These are phyloP conservation scores for Glutinoglossum americanum DNA, from an alignment of 495 filamentous ascomycete genomes.

Conservation along the genomic window DNA sequence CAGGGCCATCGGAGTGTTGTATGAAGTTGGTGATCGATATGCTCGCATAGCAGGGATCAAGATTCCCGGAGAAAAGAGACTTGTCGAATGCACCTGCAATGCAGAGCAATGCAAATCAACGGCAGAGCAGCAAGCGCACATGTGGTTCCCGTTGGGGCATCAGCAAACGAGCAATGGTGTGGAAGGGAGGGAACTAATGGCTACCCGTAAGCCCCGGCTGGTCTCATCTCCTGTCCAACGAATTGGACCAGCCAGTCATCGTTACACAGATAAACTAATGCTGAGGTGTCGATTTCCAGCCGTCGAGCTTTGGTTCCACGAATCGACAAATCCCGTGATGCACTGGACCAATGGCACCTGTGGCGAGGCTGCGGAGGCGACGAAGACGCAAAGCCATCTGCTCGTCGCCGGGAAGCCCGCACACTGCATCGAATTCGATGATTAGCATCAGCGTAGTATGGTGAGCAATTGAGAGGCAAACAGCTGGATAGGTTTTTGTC, in stretches of 20 bases:
- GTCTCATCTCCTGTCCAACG: neutral
- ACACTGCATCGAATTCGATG: neutral
- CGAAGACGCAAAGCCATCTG: neutral
- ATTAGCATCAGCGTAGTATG: neutral
- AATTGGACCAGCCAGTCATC: neutral
- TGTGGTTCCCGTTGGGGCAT: neutral
- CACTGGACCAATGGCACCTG: neutral
- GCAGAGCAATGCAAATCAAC: neutral
- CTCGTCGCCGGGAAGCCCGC: neutral
- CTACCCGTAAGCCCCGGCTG: neutral
- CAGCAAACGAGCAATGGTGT: neutral
- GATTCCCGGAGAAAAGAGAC: neutral
- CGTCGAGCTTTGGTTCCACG: neutral
- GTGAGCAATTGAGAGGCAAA: neutral
- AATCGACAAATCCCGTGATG: neutral
- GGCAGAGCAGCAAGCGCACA: neutral
- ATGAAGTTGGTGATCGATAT: neutral
- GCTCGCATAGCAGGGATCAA: neutral
- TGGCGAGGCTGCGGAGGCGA: neutral
- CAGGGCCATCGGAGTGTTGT: neutral
- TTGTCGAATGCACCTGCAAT: neutral
- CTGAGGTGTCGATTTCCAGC: neutral
- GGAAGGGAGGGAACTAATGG: neutral
- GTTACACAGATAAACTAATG: neutral
- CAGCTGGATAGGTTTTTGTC: neutral